A percentile compares a stretch with the other conserved stretches of the same genome.
Evolutionary conservation across 1,284 basidiomycete genomes (phyloP).

Genomic region (Meripilus lineatus): DNA sequence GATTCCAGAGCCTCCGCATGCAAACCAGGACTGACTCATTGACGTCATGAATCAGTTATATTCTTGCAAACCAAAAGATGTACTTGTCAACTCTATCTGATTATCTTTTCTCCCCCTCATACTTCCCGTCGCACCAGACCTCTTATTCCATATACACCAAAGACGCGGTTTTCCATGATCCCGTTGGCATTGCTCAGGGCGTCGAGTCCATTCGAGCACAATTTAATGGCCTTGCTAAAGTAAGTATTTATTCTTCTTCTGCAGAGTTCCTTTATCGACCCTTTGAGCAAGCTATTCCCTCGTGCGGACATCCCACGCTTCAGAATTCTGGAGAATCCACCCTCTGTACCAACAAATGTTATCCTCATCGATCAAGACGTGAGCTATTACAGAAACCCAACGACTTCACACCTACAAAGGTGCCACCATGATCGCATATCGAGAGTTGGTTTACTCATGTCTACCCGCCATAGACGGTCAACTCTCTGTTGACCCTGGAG

Average conservation of each 20-base stretch:
- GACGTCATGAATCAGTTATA: constrained; percentile 32
- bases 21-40: no score
- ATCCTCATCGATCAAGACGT: constrained; percentile 49
- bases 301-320: constrained; percentile 40
- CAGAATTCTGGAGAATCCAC: constrained; percentile 38
- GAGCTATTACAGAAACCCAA: constrained; percentile 38
- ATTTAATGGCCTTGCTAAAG: constrained; percentile 44
- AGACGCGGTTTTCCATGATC: constrained; percentile 44
- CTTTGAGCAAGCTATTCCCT: constrained; percentile 33
- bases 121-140: constrained; percentile 24
- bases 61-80: constrained; percentile 37
- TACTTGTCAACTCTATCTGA: constrained; percentile 9
- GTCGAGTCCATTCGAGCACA: constrained; percentile 38
- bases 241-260: constrained; percentile 10
- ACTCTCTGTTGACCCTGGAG: constrained; percentile 42
- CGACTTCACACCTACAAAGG: constrained; percentile 38
- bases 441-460: not conserved
- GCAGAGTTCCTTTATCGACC: not conserved
- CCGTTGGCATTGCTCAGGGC: constrained; percentile 44
- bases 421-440: constrained; percentile 10
- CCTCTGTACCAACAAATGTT: constrained; percentile 31
- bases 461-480: constrained; percentile 29
- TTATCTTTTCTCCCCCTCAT: no score
- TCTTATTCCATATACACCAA: constrained; percentile 41
- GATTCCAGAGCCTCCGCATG: no score